Evolutionary conservation across 2,329 filamentous ascomycete species (phyloP), one percentile per base, ranked within the genome.

Genomic region (Aspergillus floridensis): DNA sequence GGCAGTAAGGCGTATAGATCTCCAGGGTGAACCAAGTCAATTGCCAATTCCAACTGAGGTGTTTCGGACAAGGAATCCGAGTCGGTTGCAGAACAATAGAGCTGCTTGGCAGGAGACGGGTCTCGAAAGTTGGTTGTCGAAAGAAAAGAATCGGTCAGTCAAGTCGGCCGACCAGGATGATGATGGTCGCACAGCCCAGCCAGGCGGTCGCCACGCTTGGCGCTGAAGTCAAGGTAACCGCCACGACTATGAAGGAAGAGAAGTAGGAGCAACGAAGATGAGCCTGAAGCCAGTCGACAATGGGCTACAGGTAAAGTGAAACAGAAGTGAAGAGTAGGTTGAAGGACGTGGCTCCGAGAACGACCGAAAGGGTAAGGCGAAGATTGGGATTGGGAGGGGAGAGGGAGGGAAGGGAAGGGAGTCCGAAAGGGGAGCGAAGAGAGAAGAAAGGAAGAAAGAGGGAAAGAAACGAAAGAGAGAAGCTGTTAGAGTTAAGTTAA

Each of bases 111-210:
- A 7, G 16, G 16, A 16, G 38, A 16, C 11, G 16, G 38, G 38
- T 19, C 16, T 16, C 16, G 8, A 44, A n/a, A 14, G n/a, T 44
- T 19, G 38, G 2, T 44, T 44, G 38, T 44, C 38, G 38, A 44
- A 7, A 44, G 35, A 35, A 50, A n/a, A 44, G 41, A 41, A 53
- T 52, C 38, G 49, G 16, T 44, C 38, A 50, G 53, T 56, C 41
- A 56, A 46, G 57, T 59, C 56, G 59, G 60, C 22, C 44, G 54
- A 51, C 16, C 38, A 44, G 53, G 41, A 58, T 58, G 62, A 63
- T 49, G 61, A 61, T 60, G 57, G 60, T 66, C 60, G 62, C 60
- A 73, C 63, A 67, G 68, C 64, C 66, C 64, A 70, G 64, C 65
- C 63, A 65, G 66, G 65, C 65, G 64, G 64, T 69, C 60, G 63